phyloP scores from a whole-genome alignment of 345 rosid genomes.

The Sonneratia caseolaris region DNA sequence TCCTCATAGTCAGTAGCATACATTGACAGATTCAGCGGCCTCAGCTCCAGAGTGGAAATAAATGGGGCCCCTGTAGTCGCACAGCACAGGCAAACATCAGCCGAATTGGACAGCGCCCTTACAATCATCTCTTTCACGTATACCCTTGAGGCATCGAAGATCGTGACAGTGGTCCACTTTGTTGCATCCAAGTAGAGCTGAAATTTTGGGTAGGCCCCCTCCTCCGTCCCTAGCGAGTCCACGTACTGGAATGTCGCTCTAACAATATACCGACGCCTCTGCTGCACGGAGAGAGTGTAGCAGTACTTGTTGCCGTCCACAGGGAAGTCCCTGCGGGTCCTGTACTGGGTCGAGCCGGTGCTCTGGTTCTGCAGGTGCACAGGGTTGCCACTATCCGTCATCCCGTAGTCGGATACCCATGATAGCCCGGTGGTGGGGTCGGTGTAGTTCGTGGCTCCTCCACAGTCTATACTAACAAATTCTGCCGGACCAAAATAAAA shows the following conservation, averaged over 20 bases:
- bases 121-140: conserved; percentile 76
- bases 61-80: conserved; percentile 88
- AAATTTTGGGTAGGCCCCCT: conserved; percentile 73
- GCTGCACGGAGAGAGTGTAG: conserved; percentile 52
- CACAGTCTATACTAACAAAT: conserved; percentile 86
- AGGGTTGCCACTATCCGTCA: conserved; percentile 47
- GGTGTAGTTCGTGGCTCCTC: conserved; percentile 55
- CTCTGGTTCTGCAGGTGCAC: conserved; percentile 27
- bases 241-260: conserved; percentile 86
- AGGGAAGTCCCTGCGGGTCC: conserved; percentile 66
- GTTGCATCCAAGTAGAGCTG: conserved; percentile 82
- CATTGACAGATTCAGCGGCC: conserved; percentile 83
- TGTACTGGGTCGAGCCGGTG: conserved; percentile 40
- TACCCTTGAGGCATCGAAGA: conserved; percentile 57
- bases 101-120: conserved; percentile 61
- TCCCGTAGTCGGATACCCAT: conserved; percentile 73
- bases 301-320: conserved; percentile 73
- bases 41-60: conserved; percentile 76
- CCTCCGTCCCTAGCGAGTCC: conserved; percentile 19
- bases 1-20: conserved; percentile 87
- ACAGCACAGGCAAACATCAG: conserved; percentile 84
- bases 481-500: conserved; percentile 33
- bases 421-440: conserved; percentile 61
- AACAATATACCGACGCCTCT: conserved; percentile 78
- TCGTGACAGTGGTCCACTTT: conserved; percentile 73